A percentile compares a stretch with the other conserved stretches of the same genome.
Evolutionary conservation across 2,329 filamentous ascomycete species (phyloP).

Genomic region (Aureobasidium pullulans): DNA sequence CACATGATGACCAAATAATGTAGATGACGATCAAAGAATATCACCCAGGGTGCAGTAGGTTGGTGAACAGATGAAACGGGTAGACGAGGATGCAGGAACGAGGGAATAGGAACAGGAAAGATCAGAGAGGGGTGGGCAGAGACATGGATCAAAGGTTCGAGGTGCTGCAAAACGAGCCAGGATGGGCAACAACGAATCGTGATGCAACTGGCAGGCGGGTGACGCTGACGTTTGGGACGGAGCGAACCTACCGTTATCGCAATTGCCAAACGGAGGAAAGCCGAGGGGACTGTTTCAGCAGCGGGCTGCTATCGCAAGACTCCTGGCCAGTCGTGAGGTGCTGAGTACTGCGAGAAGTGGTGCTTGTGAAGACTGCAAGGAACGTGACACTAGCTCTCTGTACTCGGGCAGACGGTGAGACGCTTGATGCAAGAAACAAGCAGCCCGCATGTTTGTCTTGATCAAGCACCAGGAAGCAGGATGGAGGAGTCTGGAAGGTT

Average conservation of each 20-base stretch:
- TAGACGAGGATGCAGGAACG: neutral
- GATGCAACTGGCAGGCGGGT: neutral
- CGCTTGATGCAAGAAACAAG: neutral
- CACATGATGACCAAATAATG: conserved; percentile 20
- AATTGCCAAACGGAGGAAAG: neutral
- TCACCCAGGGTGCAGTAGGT: neutral
- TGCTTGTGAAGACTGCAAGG: neutral
- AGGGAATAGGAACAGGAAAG: neutral
- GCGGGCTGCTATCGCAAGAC: conserved; percentile 2
- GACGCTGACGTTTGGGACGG: neutral
- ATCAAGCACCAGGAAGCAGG: neutral
- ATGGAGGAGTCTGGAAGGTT: conserved; percentile 11
- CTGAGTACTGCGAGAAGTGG: neutral
- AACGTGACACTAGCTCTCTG: neutral
- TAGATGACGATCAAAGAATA: conserved; percentile 6
- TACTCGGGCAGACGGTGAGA: neutral
- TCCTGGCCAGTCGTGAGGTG: neutral
- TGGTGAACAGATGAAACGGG: neutral
- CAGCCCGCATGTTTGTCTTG: neutral
- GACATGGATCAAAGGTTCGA: neutral
- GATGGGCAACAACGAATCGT: neutral
- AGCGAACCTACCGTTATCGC: neutral
- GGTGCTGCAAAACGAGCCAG: neutral
- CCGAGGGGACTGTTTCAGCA: neutral
- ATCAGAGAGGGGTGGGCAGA: neutral